A percentile compares a stretch with the other conserved stretches of the same genome.
These are phyloP conservation scores for Fusarium staphyleae DNA, from an alignment of 2,329 filamentous ascomycete genomes.

Conservation along the genomic window DNA sequence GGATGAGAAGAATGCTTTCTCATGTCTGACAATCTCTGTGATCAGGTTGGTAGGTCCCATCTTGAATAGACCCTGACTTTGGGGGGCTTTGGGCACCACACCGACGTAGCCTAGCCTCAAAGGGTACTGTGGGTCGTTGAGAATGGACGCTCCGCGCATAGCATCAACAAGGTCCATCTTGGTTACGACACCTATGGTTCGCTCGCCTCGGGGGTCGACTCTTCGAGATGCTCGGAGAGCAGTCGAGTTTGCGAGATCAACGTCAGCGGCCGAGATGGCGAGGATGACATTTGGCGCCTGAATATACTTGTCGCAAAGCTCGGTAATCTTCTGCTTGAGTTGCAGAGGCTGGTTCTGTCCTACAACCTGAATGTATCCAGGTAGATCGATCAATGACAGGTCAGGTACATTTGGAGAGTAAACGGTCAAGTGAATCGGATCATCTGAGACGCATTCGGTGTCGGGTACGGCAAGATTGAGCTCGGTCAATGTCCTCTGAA, in stretches of 20 bases:
- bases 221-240: slow-evolving; percentile 87
- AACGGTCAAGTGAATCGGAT: slow-evolving; percentile 94
- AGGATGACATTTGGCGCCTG: slow-evolving; percentile 95
- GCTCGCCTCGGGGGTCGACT: slow-evolving; percentile 91
- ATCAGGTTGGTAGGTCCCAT: slow-evolving; percentile 82
- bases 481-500: slow-evolving; percentile 93
- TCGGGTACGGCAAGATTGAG: slow-evolving; percentile 93
- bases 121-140: slow-evolving; percentile 91
- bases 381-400: slow-evolving; percentile 92
- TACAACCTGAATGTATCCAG: slow-evolving; percentile 96
- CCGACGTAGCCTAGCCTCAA: slow-evolving; percentile 95
- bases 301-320: slow-evolving; percentile 98
- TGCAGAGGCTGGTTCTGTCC: slow-evolving; percentile 89
- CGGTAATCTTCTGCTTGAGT: slow-evolving; percentile 93
- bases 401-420: slow-evolving; percentile 96
- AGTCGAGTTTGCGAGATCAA: slow-evolving; percentile 95
- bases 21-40: slow-evolving; percentile 83
- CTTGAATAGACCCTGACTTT: slow-evolving; percentile 77
- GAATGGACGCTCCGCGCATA: slow-evolving; percentile 75
- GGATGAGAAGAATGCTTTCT: slow-evolving; percentile 83
- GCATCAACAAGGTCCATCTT: slow-evolving; percentile 99
- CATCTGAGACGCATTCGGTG: slow-evolving; percentile 90
- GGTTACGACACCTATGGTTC: slow-evolving; percentile 97
- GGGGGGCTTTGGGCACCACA: slow-evolving; percentile 85
- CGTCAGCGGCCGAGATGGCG: slow-evolving; percentile 96